Percentiles rank a stretch among this genome's conserved stretches.
Evolutionary conservation across 2,329 filamentous ascomycete species (phyloP).

Genomic region (Trichoderma brevicompactum): DNA sequence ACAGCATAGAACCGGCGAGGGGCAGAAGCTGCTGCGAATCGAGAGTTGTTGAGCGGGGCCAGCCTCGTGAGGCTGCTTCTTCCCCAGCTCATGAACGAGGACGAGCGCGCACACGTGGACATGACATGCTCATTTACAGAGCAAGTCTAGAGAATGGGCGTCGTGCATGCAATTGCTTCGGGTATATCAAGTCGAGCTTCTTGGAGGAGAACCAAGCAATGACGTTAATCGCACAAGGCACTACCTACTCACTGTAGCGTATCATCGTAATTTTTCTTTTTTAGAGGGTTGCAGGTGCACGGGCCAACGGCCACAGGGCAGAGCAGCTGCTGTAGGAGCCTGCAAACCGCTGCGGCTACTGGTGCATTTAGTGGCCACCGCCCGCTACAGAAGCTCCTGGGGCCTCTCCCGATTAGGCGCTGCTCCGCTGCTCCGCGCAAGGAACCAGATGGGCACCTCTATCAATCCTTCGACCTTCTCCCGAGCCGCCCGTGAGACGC

Average conservation of each 20-base stretch:
- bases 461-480: conserved; percentile 9
- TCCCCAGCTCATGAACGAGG: conserved; percentile 35
- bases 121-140: conserved; percentile 37
- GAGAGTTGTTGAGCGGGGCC: conserved; percentile 30
- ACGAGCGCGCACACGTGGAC: conserved; percentile 38
- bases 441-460: neutral
- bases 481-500: conserved; percentile 26
- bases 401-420: conserved; percentile 4
- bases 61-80: conserved; percentile 35
- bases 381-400: conserved; percentile 17
- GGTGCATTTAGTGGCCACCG: conserved; percentile 5
- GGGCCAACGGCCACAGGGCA: conserved; percentile 28
- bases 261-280: neutral
- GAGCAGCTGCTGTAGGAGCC: neutral
- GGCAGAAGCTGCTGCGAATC: conserved; percentile 29
- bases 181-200: neutral
- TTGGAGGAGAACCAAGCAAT: neutral
- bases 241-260: neutral
- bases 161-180: neutral
- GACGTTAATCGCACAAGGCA: neutral
- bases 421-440: neutral
- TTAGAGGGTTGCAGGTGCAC: conserved; percentile 24
- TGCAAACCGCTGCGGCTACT: conserved; percentile 5
- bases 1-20: conserved; percentile 71
- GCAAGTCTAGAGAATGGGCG: conserved; percentile 25